A percentile compares a stretch with the other conserved stretches of the same genome.
Conservation (phyloP, 1,284 basidiomycete species). For the Malassezia obtusa region DNA sequence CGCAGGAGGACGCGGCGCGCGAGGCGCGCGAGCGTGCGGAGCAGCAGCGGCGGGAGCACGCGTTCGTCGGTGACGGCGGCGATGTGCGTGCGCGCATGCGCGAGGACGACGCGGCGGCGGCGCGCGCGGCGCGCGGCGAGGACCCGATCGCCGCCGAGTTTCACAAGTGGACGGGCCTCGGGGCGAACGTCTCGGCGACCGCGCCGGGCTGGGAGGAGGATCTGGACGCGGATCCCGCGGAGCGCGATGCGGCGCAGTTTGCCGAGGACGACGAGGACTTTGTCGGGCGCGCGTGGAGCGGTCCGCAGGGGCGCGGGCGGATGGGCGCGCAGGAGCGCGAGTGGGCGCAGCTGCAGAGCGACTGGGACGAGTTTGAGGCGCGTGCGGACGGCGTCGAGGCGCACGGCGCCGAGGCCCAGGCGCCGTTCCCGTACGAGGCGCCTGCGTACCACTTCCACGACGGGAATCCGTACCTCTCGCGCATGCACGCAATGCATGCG, state of each 20-base stretch:
- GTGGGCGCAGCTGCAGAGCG: slow-evolving; percentile 63
- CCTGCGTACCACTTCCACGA: slow-evolving; percentile 38
- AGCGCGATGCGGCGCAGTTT: slow-evolving; percentile 12
- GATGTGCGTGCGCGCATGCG: slow-evolving; percentile 32
- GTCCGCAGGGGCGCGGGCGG: slow-evolving; percentile 28
- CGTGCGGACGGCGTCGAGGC: slow-evolving; percentile 20
- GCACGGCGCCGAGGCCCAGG: not conserved
- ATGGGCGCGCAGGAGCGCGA: slow-evolving; percentile 48
- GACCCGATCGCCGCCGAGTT: slow-evolving; percentile 31
- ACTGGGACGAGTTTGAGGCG: slow-evolving; percentile 60
- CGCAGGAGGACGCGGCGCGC: slow-evolving; percentile 41
- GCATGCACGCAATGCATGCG: slow-evolving; percentile 19
- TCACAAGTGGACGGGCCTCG: slow-evolving; percentile 29
- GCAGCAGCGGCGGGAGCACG: slow-evolving; percentile 9
- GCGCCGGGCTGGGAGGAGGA: slow-evolving; percentile 29
- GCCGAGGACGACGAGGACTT: slow-evolving; percentile 41
- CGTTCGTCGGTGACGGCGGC: slow-evolving; percentile 39
- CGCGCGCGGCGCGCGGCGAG: not conserved
- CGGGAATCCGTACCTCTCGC: slow-evolving; percentile 37
- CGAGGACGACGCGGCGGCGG: slow-evolving; percentile 26
- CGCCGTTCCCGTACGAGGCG: slow-evolving; percentile 24
- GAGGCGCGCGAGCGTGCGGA: slow-evolving; percentile 23
- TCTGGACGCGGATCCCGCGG: not conserved
- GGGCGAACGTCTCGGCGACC: slow-evolving; percentile 26
- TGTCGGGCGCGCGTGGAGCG: slow-evolving; percentile 25